Percentiles rank a stretch among this genome's conserved stretches.
phyloP scores from a whole-genome alignment of 139 green algal species.

The Tetradesmus lagerheimii region DNA sequence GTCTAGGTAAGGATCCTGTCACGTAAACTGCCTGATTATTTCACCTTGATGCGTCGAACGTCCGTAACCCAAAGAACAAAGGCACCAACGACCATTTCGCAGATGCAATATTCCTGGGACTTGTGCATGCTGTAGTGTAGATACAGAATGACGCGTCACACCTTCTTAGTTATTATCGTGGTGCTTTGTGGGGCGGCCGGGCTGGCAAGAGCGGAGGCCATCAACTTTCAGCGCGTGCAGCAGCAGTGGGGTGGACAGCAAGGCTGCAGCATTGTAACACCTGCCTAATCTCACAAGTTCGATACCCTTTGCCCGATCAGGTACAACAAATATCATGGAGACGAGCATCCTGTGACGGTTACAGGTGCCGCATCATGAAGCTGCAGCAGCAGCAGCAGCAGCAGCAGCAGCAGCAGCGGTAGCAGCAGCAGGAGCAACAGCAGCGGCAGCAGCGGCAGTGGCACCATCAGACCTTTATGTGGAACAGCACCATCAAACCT shows the following conservation, averaged over 20 bases:
- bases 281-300: neutral
- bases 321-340: neutral
- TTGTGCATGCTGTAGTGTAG: neutral
- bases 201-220: neutral
- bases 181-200: neutral
- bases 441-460: neutral
- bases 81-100: neutral
- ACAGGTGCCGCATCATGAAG: neutral
- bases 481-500: neutral
- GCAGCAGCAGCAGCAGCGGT: neutral
- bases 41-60: no score
- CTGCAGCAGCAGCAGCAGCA: neutral
- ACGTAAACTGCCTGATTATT: no score
- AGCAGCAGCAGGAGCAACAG: neutral
- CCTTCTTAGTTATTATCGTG: neutral
- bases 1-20: no score
- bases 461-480: neutral
- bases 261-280: neutral
- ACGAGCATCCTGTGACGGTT: neutral
- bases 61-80: no score
- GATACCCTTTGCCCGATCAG: neutral
- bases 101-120: neutral
- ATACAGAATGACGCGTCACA: neutral
- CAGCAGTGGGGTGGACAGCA: neutral
- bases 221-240: neutral